Base-by-base conservation (phyloP, 345 rosid genomes). In the Rhodomyrtus tomentosa region DNA sequence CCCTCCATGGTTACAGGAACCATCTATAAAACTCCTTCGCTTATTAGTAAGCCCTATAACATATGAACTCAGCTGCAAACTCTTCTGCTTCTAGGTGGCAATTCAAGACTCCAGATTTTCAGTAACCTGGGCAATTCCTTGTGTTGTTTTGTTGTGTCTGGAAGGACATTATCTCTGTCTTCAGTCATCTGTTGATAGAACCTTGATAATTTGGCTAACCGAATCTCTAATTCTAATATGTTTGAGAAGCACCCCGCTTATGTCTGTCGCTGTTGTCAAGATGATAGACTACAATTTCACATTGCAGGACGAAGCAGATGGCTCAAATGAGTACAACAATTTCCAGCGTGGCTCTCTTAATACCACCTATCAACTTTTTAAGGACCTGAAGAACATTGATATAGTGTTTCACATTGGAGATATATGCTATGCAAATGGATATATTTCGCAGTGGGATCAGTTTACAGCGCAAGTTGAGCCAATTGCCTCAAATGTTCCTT, bases 371-470 rank as follows among this genome's bases (percentile, higher is more conserved):
- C 95, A 93, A 83, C 88, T 95, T 84, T 87, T 93, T 82, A 91
- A 86, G 82, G 98, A 95, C 90, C 85, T 93, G 84, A 84, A 83
- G 82, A 83, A 95, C 89, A 87, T 91, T 80, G 94, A 95, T 89
- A 90, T 93, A 85, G 93, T 95, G 72, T 93, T 93, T 86, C 98
- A 93, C 90, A 93, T 93, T 54, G 98, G 98, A 82, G 98, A 95
- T 80, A 56, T 95, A 58, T 81, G 91, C 7, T 95, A 95, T 88
- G 62, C 98, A 12, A 90, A 95, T 83, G 98, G 96, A 38, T 95
- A 95, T 84, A 32, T 95, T 81, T 93, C 98, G 2, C 96, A 95
- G 87, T 95, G 98, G 98, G 98, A 95, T 82, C 98, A 95, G 84
- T 95, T 95, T 90, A 95, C 98, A 32, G 92, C 98, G 38, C 96